Conservation (phyloP, 805 yeast species). For the Ogataea zsoltii region DNA sequence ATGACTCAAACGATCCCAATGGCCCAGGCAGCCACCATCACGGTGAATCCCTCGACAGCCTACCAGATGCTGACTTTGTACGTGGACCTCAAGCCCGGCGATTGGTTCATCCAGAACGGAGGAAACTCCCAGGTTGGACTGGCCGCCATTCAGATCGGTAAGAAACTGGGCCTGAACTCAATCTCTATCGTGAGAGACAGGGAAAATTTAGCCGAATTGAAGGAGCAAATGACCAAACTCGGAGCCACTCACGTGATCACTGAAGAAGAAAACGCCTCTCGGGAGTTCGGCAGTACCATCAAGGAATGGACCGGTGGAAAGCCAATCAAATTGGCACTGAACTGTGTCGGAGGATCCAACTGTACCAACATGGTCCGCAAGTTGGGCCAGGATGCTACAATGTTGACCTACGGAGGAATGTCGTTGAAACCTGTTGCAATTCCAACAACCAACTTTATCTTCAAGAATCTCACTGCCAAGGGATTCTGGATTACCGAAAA, state of each 20-base stretch:
- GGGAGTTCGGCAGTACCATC: conserved; percentile 62
- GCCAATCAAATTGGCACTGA: conserved; percentile 74
- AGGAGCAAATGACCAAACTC: conserved; percentile 51
- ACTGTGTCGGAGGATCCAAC: conserved; percentile 92
- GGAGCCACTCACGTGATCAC: conserved; percentile 93
- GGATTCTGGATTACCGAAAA: conserved; percentile 93
- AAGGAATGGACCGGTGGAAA: conserved; percentile 52
- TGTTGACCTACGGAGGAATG: conserved; percentile 97
- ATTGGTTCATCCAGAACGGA: conserved; percentile 95
- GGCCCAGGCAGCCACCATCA: conserved; percentile 79
- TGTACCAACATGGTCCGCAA: conserved; percentile 82
- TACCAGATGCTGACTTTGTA: conserved; percentile 80
- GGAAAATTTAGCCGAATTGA: conserved; percentile 64
- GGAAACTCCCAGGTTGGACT: conserved; percentile 96
- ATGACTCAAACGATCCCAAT: conserved; percentile 56
- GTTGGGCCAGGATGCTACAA: conserved; percentile 67
- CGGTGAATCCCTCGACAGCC: conserved; percentile 93
- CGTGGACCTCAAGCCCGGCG: conserved; percentile 60
- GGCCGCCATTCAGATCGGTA: conserved; percentile 85
- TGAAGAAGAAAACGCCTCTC: conserved; percentile 76
- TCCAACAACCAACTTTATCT: conserved; percentile 86
- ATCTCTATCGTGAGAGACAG: conserved; percentile 88
- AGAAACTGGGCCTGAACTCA: conserved; percentile 75
- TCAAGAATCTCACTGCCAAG: conserved; percentile 78
- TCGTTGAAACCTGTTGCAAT: conserved; percentile 91